Conservation (phyloP, 1,284 basidiomycete genomes). For the Lignosus rhinocerotis region DNA sequence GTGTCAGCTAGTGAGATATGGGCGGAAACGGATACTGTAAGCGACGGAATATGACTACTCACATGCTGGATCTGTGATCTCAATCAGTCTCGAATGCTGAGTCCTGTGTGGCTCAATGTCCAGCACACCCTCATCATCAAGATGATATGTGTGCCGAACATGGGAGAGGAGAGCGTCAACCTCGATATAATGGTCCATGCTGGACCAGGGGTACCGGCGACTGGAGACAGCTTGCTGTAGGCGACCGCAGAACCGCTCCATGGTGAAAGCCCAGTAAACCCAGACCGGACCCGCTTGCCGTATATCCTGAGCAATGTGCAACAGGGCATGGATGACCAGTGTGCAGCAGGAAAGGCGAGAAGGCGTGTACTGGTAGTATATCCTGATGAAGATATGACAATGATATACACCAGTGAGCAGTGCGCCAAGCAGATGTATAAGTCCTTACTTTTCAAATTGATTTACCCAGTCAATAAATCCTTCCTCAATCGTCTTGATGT, state of each 20-base stretch:
- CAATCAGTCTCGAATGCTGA: too few species aligned
- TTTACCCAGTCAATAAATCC: constrained; percentile 30
- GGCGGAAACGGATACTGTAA: too few species aligned
- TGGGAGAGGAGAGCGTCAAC: constrained; percentile 24
- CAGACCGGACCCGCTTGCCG: constrained; percentile 36
- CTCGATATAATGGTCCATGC: constrained; percentile 27
- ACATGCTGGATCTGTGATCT: too few species aligned
- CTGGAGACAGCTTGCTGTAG: constrained; percentile 30
- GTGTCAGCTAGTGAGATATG: too few species aligned
- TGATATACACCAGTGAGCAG: too few species aligned
- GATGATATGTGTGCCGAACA: constrained; percentile 12
- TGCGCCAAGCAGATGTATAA: too few species aligned
- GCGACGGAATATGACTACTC: too few species aligned
- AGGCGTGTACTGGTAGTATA: constrained; percentile 41
- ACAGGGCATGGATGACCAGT: constrained; percentile 40
- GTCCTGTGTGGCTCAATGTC: background rate
- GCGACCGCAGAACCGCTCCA: constrained; percentile 40
- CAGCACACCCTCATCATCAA: background rate
- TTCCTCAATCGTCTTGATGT: constrained; percentile 34
- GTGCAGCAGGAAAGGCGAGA: constrained; percentile 36
- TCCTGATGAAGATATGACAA: constrained; percentile 26
- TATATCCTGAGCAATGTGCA: constrained; percentile 39
- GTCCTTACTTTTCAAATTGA: too few species aligned
- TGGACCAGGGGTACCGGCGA: constrained; percentile 28
- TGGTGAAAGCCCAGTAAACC: constrained; percentile 40